Percentiles rank a stretch among this genome's conserved stretches.
phyloP scores from a whole-genome alignment of 2,329 filamentous ascomycete genomes.

The Madurella fahalii region DNA sequence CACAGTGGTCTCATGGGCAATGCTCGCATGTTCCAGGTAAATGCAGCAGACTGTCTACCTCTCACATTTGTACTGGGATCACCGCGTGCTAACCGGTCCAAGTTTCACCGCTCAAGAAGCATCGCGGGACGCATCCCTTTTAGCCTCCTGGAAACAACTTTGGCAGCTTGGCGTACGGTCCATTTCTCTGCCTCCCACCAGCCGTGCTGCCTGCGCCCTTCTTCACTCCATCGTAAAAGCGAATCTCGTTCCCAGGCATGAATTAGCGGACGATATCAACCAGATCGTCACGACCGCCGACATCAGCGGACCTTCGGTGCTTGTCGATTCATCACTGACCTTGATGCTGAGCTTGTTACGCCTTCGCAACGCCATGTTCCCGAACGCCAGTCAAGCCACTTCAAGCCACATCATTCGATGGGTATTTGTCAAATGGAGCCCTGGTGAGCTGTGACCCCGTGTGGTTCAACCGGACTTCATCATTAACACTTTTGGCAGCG shows the following conservation, averaged over 20 bases:
- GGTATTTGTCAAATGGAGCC: constrained; percentile 78
- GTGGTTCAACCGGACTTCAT: not conserved
- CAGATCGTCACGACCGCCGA: constrained; percentile 73
- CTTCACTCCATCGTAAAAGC: constrained; percentile 64
- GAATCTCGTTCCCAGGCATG: constrained; percentile 62
- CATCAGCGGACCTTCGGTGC: constrained; percentile 70
- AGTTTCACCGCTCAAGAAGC: constrained; percentile 45
- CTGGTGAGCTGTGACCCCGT: constrained; percentile 48
- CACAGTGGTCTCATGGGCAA: constrained; percentile 70
- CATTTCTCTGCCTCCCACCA: constrained; percentile 65
- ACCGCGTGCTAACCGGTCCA: constrained; percentile 10
- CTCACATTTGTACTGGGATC: not conserved
- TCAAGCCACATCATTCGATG: constrained; percentile 73
- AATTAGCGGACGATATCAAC: constrained; percentile 65
- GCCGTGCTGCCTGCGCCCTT: constrained; percentile 72
- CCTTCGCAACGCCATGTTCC: constrained; percentile 61
- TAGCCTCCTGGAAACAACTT: constrained; percentile 60
- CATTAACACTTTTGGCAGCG: constrained; percentile 37
- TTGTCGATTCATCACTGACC: constrained; percentile 74
- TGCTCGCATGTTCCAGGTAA: constrained; percentile 77
- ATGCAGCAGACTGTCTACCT: constrained; percentile 19
- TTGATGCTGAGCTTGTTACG: constrained; percentile 69
- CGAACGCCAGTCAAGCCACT: constrained; percentile 62
- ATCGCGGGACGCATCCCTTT: constrained; percentile 40
- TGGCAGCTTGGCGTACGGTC: constrained; percentile 73